phyloP scores from a whole-genome alignment of 768 basidiomycete species.

The Nidula microcarpa region DNA sequence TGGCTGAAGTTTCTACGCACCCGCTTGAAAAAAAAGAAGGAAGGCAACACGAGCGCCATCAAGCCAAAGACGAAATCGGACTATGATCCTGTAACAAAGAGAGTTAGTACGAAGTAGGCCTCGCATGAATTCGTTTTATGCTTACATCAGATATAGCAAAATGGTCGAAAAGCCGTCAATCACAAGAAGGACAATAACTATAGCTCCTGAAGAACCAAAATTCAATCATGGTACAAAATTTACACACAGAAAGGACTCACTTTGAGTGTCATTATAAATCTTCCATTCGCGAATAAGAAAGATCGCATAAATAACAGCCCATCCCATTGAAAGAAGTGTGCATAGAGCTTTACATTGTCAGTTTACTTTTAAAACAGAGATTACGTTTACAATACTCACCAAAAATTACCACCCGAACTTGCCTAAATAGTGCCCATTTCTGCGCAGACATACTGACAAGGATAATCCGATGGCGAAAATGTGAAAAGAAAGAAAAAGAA shows the following conservation, averaged over 20 bases:
- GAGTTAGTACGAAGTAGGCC: neutral
- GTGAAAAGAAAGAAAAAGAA: conserved; percentile 12
- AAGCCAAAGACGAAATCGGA: conserved; percentile 32
- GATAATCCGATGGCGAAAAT: neutral
- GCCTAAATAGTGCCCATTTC: conserved; percentile 27
- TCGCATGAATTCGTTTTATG: neutral
- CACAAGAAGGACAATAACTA: conserved; percentile 24
- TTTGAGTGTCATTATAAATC: conserved; percentile 24
- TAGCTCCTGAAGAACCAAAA: conserved; percentile 18
- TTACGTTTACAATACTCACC: conserved; percentile 18
- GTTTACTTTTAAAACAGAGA: neutral
- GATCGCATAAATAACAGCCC: conserved; percentile 26
- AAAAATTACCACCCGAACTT: conserved; percentile 25
- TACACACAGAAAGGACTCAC: conserved; percentile 14
- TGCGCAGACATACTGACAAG: conserved; percentile 11
- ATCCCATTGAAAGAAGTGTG: conserved; percentile 25
- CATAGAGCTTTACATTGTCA: conserved; percentile 18
- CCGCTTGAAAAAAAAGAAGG: conserved; percentile 27
- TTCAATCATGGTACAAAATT: neutral
- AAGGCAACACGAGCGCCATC: conserved; percentile 28
- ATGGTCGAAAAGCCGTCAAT: conserved; percentile 27
- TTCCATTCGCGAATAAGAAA: conserved; percentile 31
- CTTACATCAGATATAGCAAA: conserved; percentile 33
- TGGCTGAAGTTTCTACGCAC: conserved; percentile 5
- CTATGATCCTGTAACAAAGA: conserved; percentile 28